Conservation (phyloP, 306 rosid species). For the Malus orientalis region DNA sequence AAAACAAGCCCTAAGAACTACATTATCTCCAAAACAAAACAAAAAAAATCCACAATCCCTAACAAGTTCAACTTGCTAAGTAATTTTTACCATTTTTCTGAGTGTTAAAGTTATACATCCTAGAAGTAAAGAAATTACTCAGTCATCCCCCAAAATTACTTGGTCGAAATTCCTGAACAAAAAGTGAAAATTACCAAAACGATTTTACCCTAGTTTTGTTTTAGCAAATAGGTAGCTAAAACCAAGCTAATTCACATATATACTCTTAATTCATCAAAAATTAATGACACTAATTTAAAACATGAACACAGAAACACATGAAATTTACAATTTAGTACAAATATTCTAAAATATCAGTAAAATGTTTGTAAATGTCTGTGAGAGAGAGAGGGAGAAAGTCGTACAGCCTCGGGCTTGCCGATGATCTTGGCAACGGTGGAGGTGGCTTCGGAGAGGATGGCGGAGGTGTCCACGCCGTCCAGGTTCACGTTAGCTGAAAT, state of each 20-base stretch:
- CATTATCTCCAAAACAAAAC: not conserved
- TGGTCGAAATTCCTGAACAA: not conserved
- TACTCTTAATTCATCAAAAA: not conserved
- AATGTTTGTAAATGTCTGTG: not conserved
- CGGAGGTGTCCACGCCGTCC: slow-evolving; percentile 75
- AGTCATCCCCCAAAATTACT: too few species aligned
- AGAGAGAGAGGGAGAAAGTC: not conserved
- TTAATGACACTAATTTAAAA: not conserved
- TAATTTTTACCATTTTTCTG: not conserved
- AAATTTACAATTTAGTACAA: not conserved
- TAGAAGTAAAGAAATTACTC: not conserved
- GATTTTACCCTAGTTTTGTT: not conserved
- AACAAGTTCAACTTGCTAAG: not conserved
- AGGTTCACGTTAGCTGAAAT: slow-evolving; percentile 69
- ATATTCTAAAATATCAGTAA: not conserved
- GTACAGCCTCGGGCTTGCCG: slow-evolving; percentile 78
- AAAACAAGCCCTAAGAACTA: too few species aligned
- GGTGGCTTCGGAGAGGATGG: slow-evolving; percentile 85
- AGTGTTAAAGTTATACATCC: not conserved
- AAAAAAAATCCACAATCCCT: not conserved
- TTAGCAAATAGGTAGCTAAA: not conserved
- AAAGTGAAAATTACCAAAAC: not conserved
- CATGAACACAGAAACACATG: not conserved
- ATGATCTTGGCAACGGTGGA: slow-evolving; percentile 63
- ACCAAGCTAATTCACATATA: not conserved